phyloP scores from a whole-genome alignment of 2,329 filamentous ascomycete genomes.

The Pseudohalonectria lignicola region DNA sequence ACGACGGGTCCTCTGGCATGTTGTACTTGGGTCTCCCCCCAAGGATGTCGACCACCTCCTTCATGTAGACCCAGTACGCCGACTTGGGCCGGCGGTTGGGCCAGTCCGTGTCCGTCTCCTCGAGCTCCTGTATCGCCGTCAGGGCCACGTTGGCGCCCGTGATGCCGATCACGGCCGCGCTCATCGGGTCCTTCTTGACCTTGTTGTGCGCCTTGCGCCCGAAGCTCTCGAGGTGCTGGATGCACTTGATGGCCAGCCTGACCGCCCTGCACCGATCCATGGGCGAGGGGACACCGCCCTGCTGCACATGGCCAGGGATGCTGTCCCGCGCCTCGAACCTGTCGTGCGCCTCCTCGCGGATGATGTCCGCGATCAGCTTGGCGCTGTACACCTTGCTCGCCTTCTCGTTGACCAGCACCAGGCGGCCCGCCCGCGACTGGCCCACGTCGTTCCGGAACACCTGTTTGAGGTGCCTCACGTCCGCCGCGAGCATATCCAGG shows the following conservation, averaged over 20 bases:
- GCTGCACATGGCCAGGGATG: slow-evolving; percentile 89
- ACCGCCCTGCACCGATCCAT: slow-evolving; percentile 95
- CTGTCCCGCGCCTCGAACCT: slow-evolving; percentile 88
- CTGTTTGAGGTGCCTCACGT: slow-evolving; percentile 80
- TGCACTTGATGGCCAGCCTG: slow-evolving; percentile 84
- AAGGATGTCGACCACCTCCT: slow-evolving; percentile 73
- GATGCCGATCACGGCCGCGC: slow-evolving; percentile 79
- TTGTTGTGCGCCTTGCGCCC: slow-evolving; percentile 53
- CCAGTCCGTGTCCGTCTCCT: slow-evolving; percentile 87
- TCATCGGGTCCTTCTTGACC: slow-evolving; percentile 64
- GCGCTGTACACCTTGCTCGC: slow-evolving; percentile 84
- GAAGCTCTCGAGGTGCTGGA: slow-evolving; percentile 79
- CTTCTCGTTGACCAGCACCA: slow-evolving; percentile 95
- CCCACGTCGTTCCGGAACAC: slow-evolving; percentile 80
- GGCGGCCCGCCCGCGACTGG: slow-evolving; percentile 78
- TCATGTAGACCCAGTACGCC: slow-evolving; percentile 77
- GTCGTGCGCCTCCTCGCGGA: slow-evolving; percentile 83
- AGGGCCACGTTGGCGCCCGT: slow-evolving; percentile 86
- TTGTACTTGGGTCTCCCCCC: slow-evolving; percentile 55
- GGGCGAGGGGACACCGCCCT: slow-evolving; percentile 82
- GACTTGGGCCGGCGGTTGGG: slow-evolving; percentile 71
- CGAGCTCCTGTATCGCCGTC: slow-evolving; percentile 67
- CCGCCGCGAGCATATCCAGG: slow-evolving; percentile 81
- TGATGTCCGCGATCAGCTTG: slow-evolving; percentile 89
- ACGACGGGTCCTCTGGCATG: slow-evolving; percentile 33